Evolutionary conservation across 2,329 filamentous ascomycete species (phyloP).

Genomic region (Knoxdaviesia capensis): DNA sequence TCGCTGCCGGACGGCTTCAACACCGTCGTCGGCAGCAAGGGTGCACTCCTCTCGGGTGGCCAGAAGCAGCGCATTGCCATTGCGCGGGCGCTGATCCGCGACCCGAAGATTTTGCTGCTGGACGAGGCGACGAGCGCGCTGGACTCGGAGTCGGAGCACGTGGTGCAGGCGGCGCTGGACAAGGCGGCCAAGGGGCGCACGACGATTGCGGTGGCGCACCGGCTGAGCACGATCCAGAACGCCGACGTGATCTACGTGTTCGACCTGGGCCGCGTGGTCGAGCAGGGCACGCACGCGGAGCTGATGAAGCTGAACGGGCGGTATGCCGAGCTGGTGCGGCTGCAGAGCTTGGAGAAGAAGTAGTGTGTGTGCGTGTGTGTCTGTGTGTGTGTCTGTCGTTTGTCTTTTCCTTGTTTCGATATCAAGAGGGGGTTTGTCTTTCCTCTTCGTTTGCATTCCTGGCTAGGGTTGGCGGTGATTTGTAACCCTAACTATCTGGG

Average conservation of each 20-base stretch:
- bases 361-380: no score
- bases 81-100: constrained; percentile 72
- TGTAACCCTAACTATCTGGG: no score
- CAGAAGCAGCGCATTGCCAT: constrained; percentile 94
- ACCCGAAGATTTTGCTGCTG: constrained; percentile 70
- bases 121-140: constrained; percentile 67
- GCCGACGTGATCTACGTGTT: constrained; percentile 96
- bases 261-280: constrained; percentile 69
- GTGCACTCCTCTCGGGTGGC: constrained; percentile 66
- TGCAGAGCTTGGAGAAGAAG: constrained; percentile 44
- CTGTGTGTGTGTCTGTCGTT: no score
- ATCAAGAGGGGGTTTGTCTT: no score
- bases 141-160: constrained; percentile 57
- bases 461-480: no score
- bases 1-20: constrained; percentile 72
- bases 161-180: constrained; percentile 65
- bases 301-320: constrained; percentile 49
- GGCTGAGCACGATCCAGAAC: constrained; percentile 82
- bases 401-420: no score
- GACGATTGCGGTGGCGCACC: constrained; percentile 85
- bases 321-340: constrained; percentile 60
- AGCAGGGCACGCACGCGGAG: constrained; percentile 62
- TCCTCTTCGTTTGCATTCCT: no score
- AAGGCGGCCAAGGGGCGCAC: constrained; percentile 67
- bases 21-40: constrained; percentile 74